Base-by-base conservation (phyloP, 495 filamentous ascomycete species). In the Usnea hakonensis region DNA sequence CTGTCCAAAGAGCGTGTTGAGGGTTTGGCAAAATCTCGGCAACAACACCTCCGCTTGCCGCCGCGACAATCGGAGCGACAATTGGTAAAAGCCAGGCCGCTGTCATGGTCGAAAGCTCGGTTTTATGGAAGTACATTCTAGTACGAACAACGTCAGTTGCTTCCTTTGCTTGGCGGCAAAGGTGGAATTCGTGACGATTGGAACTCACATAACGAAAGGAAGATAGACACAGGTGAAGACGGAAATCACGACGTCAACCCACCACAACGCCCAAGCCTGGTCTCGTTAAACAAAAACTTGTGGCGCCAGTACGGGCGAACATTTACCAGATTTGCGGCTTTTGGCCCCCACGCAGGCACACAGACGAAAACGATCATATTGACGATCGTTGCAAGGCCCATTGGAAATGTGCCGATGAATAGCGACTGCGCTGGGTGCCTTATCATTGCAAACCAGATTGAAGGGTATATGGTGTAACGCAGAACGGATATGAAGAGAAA, bases 21-120 rank as follows among this genome's bases (percentile, higher is more conserved):
- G 73, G 69, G 50, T 84, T 76, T 1, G 77, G 76, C 0, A 88
- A 71, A 2, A 78, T 71, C 16, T 69, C 75, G 0, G 85, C 82
- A 1, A 87, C 82, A 32, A 85, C 68, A 21, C 72, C 78, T 0
- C 83, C 85, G 1, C 83, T 77, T 5, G 81, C 78, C 1, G 83
- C 75, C 1, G 84, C 79, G n/a, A 87, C 83, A 19, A 86, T 78
- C 14, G 77, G 69, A 10, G 76, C 70, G 36, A 87, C 83, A 26
- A 88, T 81, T 16, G 85, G 84, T 2, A 87, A 73, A 7, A 88
- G 77, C 76, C 79, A 85, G 8, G 74, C 74, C 0, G 84, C 85
- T 3, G 82, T 87, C 77, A 87, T 83, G 0, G 72, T 72, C 0
- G 71, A 72, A 1, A 79, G 67, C n/a, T 72, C 63, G 10, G 63